Base-by-base conservation (phyloP, 148 eudicot genomes). In the Silene latifolia region DNA sequence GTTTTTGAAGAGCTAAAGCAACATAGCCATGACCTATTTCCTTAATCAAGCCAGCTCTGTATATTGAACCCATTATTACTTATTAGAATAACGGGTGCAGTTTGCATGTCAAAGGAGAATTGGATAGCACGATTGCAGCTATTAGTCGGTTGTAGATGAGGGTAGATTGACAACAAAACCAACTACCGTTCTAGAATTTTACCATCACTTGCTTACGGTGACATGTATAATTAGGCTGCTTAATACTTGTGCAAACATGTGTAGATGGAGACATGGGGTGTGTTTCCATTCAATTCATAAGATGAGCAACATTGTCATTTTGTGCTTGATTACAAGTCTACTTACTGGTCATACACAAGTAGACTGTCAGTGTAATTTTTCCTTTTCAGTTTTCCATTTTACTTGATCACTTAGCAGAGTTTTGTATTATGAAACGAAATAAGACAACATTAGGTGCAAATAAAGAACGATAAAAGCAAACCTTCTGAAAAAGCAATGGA, bases 401-500 rank as follows among this genome's bases (percentile, higher is more conserved):
- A 27, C 44, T 15, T 67, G 56, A 67, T 67, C 6, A 42, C 56
- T 15, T 0, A 27, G n/a, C 60, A 27, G 17, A 39, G 68, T 67
- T 67, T 46, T 67, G 27, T 9, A 67, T 8, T 11, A 14, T 63
- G 20, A 14, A 21, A 15, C 47, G 47, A 29, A n/a, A 19, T 17
- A 56, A 63, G 23, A 67, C 60, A 39, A 4, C 7, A 54, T 25
- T 15, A 6, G 18, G 46, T 48, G 51, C 57, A 48, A 61, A 61
- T 18, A 79, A 48, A 61, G 63, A 10, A 42, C 13, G 42, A 15
- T n/a, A 48, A 72, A 76, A 39, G 47, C 77, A 12, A 63, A 95
- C 97, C 96, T 92, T 95, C 76, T 89, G 88, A 79, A 85, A 76
- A 65, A 94, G 87, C 77, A 75, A 21, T 7, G 98, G 98, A 77